A percentile compares a stretch with the other conserved stretches of the same genome.
phyloP scores from a whole-genome alignment of 176 grass and related monocot genomes.

The Raddia distichophylla region DNA sequence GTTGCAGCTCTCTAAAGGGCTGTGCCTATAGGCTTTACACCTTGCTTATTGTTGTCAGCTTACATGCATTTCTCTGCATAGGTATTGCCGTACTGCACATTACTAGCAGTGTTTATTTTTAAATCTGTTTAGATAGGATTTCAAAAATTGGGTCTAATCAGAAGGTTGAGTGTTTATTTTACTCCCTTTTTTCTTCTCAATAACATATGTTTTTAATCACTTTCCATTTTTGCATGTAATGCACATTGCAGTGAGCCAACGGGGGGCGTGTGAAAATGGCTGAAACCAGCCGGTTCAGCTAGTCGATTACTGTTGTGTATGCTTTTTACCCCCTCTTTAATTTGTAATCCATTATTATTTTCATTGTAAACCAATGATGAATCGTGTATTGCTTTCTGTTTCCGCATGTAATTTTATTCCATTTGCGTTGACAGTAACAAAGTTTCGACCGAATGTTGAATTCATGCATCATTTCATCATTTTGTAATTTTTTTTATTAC shows the following conservation, averaged over 20 bases:
- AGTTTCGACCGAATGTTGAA: neutral
- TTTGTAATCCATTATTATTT: too few relatives aligned
- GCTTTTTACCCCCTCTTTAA: too few relatives aligned
- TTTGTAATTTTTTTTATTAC: neutral
- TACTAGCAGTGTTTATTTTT: neutral
- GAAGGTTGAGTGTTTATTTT: neutral
- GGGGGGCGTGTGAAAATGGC: neutral
- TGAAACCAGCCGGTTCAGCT: neutral
- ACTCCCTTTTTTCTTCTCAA: neutral
- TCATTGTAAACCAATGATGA: too few relatives aligned
- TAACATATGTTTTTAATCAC: neutral
- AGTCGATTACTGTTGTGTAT: neutral
- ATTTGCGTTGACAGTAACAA: too few relatives aligned
- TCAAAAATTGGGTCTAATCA: neutral
- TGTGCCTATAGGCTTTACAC: neutral
- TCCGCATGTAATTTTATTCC: too few relatives aligned
- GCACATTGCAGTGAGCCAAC: neutral
- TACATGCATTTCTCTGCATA: neutral
- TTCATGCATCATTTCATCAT: neutral
- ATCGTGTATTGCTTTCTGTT: too few relatives aligned
- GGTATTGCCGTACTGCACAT: neutral
- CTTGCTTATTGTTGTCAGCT: neutral
- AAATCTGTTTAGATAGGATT: neutral
- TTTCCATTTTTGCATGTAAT: neutral
- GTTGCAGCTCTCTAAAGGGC: neutral